Evolutionary conservation across 163 green algal species (phyloP), one percentile per base, ranked within the genome.

Genomic region (Scenedesmus sp.): DNA sequence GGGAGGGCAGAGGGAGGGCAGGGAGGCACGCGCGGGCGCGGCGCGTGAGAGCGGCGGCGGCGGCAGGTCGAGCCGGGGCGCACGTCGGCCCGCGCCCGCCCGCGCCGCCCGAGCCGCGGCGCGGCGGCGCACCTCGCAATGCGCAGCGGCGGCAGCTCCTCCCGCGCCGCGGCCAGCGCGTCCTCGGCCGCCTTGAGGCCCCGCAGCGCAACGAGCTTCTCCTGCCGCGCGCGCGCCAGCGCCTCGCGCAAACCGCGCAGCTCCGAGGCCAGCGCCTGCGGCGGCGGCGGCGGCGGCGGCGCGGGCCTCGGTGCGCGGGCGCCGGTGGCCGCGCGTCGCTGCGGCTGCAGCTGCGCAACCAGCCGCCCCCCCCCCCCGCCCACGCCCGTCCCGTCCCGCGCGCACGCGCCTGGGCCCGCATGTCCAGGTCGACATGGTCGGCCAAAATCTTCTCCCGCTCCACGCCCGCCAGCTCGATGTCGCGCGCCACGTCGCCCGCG

Each of bases 381-480:
- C n/a, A n/a, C n/a, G n/a, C n/a, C n/a, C n/a, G n/a, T n/a, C n/a
- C n/a, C n/a, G n/a, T n/a, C n/a, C n/a, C n/a, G n/a, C 3, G 3
- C 57, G 47, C 28, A 54, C 50, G 6, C 54, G 78, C 84, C 79
- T 86, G 83, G 57, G 88, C 85, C 29, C 80, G 45, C 65, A 94
- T 58, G 56, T 94, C 89, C 34, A 92, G 66, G 24, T 90, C 84
- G n/a, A 90, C 89, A 65, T 87, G 84, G 60, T 95, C 85, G 2
- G 84, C 82, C n/a, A 94, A 77, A 44, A 91, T 85, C 65, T 85
- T 71, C 34, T 85, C 78, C 24, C 66, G 56, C 65, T 88, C 85
- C 2, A 85, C 48, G 24, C 71, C 63, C 13, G 87, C 86, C 33
- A 92, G 69, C 85, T 93, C 89, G 47, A 95, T 75, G 82, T 95